Evolutionary conservation across 441 rosid genomes (phyloP), one percentile per base, ranked within the genome.

Genomic region (Eruca vesicaria): DNA sequence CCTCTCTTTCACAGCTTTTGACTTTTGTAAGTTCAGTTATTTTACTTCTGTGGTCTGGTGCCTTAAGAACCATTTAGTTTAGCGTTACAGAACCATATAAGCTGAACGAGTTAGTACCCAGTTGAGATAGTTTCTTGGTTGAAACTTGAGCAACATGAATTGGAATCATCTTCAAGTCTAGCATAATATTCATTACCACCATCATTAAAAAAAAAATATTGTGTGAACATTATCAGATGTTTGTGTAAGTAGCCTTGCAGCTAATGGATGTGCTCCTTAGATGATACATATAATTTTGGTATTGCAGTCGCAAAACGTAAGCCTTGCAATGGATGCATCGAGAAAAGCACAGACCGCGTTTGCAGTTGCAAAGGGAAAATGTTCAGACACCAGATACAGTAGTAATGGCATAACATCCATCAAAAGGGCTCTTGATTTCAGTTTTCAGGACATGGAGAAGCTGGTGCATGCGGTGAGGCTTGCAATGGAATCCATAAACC

Each of bases 11-110:
- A 18, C 79, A 69, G 64, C 79, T 79, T 74, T 65, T 79, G 72
- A 71, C 72, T 57, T 79, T 79, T 79, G 82, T 96, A 90, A 90
- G 99, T 89, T 50, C 59, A 76, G 10, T 73, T 59, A 29, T n/a
- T 35, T 80, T 71, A 59, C 68, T 53, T 72, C 14, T 20, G 55
- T 38, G 52, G 14, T 64, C 41, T 62, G 52, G 36, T 71, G 28
- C 28, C 41, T 29, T 64, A 9, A 61, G 48, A 76, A 9, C 18
- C 33, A 33, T 58, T 18, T 3, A 31, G 71, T 45, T 15, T 21
- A 38, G 59, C 38, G 55, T 16, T 52, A 63, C 36, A 63, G 23
- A 76, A 63, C 52, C 36, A 29, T 38, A 6, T 62, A 52, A n/a
- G 74, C 29, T 76, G 43, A 6, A 38, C 59, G 63, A 62, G 70